Evolutionary conservation across 2,329 filamentous ascomycete species (phyloP), one percentile per base, ranked within the genome.

Genomic region (Penicillium freii): DNA sequence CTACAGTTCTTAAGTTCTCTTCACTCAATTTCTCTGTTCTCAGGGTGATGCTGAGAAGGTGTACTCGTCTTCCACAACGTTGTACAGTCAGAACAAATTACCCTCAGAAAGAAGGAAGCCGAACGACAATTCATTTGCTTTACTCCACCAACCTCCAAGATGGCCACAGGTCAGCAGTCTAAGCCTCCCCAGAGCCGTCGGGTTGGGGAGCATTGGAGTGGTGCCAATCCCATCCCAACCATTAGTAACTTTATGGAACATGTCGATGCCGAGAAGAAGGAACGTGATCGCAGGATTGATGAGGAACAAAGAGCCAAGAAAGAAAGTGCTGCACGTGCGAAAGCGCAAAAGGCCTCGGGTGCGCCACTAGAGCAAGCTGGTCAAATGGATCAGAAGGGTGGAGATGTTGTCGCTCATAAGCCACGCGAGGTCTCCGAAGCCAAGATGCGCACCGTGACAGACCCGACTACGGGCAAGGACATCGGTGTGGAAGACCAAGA

Each of bases 401-500:
- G 76, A 40, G 67, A 71, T 34, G 67, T 66, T 21, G 76, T 78
- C 48, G 76, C 80, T 44, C 82, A 85, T 67, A 68, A 80, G 62
- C 74, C 78, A 48, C 74, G 78, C 49, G 72, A 78, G 54, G 69
- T 73, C n/a, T 69, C 75, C 17, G 67, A 71, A 54, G 74, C 76
- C 9, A 76, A 80, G 54, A 75, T 82, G 60, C 83, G 87, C 64
- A 78, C 70, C 3, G 92, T 96, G 44, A 91, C 89, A 1, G 93
- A 97, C 71, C 93, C 93, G 0, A 90, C 91, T 0, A 97, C 93
- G 0, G 92, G 92, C 21, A 89, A 86, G 51, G 83, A 96, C 62
- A 89, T 97, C 21, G 84, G 89, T 62, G 96, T 97, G 61, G 89
- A 92, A 64, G 90, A 96, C 75, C 86, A 89, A 21, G 85, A 90